Base-by-base conservation (phyloP, 805 yeast genomes). In the Starmerella roubikii region DNA sequence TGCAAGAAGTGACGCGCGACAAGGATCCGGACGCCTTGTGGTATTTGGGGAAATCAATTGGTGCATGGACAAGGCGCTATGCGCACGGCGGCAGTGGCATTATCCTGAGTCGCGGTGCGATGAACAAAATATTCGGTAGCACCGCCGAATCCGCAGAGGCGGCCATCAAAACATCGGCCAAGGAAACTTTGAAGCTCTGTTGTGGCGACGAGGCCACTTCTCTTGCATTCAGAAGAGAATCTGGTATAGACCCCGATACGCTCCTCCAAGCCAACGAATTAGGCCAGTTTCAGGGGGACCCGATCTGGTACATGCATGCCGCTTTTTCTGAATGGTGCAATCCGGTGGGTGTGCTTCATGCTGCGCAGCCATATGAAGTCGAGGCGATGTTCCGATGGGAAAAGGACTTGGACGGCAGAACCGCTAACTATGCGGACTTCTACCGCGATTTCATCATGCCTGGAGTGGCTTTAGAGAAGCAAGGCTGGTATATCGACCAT, bases 1-100 rank as follows among this genome's bases (percentile, higher is more conserved):
- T 61, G 32, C 41, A 51, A 27, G 41, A 35, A 7, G 52, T 44
- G 32, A 45, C 58, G 9, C 18, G 35, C 13, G 41, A 42, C 4
- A 33, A 48, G 21, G 48, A 60, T 35, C 58, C 56, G 19, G 41
- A 47, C 16, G 48, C 57, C 20, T 42, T 49, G 15, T 37, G 47
- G 23, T 61, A 59, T 39, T 40, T 58, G 26, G 66, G 65, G 1
- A 39, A 52, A 1, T 52, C 50, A 24, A 36, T 34, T 11, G 43
- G 29, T 45, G 48, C 34, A 29, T 6, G 13, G 6, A 40, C 41
- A 18, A 25, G 12, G 28, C 30, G 39, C 24, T 61, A 59, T 44
- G 65, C 62, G 12, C 64, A 61, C 40, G 66, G 66, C 15, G 66
- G 65, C 7, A 46, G 58, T 1, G 65, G 62, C 11, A 56, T 59